Base-by-base conservation (phyloP, 345 rosid species). In the Boechera stricta region DNA sequence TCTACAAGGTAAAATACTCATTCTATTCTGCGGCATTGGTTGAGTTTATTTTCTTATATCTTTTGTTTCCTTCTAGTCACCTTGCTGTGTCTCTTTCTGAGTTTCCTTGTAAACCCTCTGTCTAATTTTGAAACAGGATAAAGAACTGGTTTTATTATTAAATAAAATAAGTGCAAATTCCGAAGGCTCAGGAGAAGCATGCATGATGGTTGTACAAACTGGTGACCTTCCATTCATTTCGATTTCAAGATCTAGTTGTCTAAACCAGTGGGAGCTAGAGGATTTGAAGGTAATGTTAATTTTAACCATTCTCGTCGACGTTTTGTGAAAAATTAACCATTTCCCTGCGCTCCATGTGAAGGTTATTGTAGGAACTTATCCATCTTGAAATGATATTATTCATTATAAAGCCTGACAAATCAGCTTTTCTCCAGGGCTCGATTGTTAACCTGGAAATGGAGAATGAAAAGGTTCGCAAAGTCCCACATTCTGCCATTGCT, bases 191-290 rank as follows among this genome's bases (percentile, higher is more conserved):
- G 98, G 89, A 82, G 87, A 87, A 77, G 96, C 93, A 21, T 87
- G 89, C 82, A 80, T 93, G 89, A 88, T 91, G 95, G 84, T 89
- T 78, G 49, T 89, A 74, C 86, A 84, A 83, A 86, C 86, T 80
- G 69, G 79, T 53, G 84, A 91, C 69, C 95, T 93, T 59, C 88
- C 95, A 57, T 93, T 93, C 73, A 70, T 79, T 33, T 58, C 87
- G 41, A 75, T 89, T 78, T 77, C 92, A 41, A 82, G 85, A 73
- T 84, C 87, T 42, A 57, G 79, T 59, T 54, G 35, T 73, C 77
- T 68, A 10, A 65, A 84, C 68, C 68, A 45, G 13, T 90, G 97
- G 96, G 83, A 82, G 76, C 72, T 87, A 60, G 72, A 84, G 45
- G 85, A 84, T 64, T 80, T 89, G 64, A 89, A 89, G 97, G 98